Base-by-base conservation (phyloP, 768 basidiomycete genomes). In the Mycena rebaudengoi region DNA sequence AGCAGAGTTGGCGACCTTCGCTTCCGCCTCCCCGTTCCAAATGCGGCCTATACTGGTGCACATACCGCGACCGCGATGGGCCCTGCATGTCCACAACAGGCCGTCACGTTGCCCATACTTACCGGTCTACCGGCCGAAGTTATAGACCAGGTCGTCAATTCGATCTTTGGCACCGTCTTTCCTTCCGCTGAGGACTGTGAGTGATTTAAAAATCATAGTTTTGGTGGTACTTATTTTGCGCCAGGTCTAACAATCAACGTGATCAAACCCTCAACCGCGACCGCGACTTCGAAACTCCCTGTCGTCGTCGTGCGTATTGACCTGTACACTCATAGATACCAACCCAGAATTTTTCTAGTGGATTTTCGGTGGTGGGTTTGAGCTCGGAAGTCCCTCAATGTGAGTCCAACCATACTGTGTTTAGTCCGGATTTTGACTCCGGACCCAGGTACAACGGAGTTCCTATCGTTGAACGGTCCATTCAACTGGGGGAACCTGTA, bases 211-310 rank as follows among this genome's bases (percentile, higher is more conserved):
- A 12, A 12, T 8, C 43, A 20, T 8, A n/a, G n/a, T 59, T 8
- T 43, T n/a, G 20, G 4, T 11, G 16, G 0, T 16, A 53, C 6
- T 41, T 4, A 43, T 13, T 35, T 33, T 49, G 3, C 11, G 33
- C 16, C 13, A 83, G 86, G 86, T 73, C 74, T 88, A 20, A 85
- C 81, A 1, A 60, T 89, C 35, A 87, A 88, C 63, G 80, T 88
- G 18, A 67, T 85, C 26, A 80, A 78, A 51, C 86, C 88, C 5
- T 70, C 73, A 1, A 71, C 64, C 33, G 78, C 82, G 1, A 80
- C 78, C 0, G 55, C 81, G 2, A 67, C 68, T 0, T 80, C 80
- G 10, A 83, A 83, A 51, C 73, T 88, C 3, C 87, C 88, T 2
- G 85, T 89, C 7, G 74, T 85, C 20, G 84, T 82, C 29, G 86